These are phyloP conservation scores for Yamagishiella unicocca DNA, from an alignment of 139 green algal genomes.

Conservation along the genomic window DNA sequence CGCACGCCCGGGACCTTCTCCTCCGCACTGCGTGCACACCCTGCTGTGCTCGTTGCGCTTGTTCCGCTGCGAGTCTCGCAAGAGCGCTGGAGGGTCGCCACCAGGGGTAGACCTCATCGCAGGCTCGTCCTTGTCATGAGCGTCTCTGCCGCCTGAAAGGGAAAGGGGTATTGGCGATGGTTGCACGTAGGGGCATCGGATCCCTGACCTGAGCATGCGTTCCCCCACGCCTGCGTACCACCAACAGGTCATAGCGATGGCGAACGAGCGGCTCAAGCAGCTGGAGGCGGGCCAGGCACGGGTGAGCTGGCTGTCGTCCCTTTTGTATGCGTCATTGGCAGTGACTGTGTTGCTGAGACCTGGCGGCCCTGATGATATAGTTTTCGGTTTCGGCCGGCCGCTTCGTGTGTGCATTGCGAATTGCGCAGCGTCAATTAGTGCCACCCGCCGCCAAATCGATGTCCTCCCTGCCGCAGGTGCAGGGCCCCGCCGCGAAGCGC, in stretches of 20 bases:
- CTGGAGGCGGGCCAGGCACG: conserved; percentile 35
- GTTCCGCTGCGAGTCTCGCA: background rate
- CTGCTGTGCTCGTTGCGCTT: background rate
- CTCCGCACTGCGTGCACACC: background rate
- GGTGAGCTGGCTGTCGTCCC: background rate
- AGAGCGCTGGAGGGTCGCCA: background rate
- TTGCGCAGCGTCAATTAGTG: background rate
- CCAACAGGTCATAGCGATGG: conserved; percentile 29
- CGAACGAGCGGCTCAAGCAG: conserved; percentile 36
- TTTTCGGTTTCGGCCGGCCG: background rate
- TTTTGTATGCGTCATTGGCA: background rate
- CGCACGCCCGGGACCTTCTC: background rate
- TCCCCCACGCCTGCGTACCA: background rate
- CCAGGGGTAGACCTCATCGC: background rate
- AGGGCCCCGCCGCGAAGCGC: conserved; percentile 26
- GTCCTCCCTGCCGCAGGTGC: background rate
- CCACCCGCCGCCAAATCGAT: background rate
- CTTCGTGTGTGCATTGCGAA: background rate
- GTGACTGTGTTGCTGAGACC: background rate
- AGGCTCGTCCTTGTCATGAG: background rate
- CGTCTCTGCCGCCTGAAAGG: background rate
- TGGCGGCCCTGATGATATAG: background rate
- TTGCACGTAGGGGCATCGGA: no score
- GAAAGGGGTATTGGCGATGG: no score
- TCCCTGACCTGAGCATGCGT: background rate